phyloP scores from a whole-genome alignment of 2,329 filamentous ascomycete species.

The Phialemoniopsis sp. region DNA sequence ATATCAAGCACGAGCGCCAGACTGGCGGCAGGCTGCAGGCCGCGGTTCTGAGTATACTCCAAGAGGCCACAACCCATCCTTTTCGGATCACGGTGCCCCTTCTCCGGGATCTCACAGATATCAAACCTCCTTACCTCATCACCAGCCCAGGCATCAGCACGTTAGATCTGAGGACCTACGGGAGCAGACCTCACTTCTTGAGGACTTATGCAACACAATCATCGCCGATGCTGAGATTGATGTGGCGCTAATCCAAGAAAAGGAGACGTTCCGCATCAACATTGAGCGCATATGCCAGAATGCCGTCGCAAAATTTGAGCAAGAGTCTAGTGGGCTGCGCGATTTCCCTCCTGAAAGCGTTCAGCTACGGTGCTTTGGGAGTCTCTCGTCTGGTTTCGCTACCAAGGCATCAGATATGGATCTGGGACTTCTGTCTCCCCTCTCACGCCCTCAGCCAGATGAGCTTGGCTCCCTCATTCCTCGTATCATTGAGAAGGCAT shows the following conservation, averaged over 20 bases:
- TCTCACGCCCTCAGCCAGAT: constrained; percentile 50
- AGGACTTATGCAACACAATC: constrained; percentile 41
- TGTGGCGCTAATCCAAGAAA: constrained; percentile 58
- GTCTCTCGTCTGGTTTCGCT: constrained; percentile 79
- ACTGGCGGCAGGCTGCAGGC: constrained; percentile 18
- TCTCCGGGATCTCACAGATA: constrained; percentile 1
- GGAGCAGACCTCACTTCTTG: constrained; percentile 44
- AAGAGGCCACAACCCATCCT: too few species aligned
- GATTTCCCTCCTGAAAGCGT: constrained; percentile 53
- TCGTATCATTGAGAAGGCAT: constrained; percentile 68
- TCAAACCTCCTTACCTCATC: constrained; percentile 12
- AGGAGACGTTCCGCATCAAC: constrained; percentile 63
- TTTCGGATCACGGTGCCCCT: constrained; percentile 11
- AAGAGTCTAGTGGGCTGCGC: constrained; percentile 24
- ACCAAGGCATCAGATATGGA: constrained; percentile 91
- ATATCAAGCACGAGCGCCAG: constrained; percentile 5
- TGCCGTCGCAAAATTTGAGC: constrained; percentile 51
- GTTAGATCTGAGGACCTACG: constrained; percentile 38
- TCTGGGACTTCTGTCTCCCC: constrained; percentile 68
- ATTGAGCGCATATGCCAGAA: constrained; percentile 63
- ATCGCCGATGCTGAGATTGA: constrained; percentile 61
- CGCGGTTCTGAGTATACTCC: constrained; percentile 3
- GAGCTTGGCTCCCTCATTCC: constrained; percentile 60
- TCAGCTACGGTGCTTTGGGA: constrained; percentile 76
- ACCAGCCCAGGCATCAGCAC: constrained; percentile 23